Evolutionary conservation across 1,284 basidiomycete species (phyloP), one percentile per base, ranked within the genome.

Genomic region (Austroboletus novae-zelandiae): DNA sequence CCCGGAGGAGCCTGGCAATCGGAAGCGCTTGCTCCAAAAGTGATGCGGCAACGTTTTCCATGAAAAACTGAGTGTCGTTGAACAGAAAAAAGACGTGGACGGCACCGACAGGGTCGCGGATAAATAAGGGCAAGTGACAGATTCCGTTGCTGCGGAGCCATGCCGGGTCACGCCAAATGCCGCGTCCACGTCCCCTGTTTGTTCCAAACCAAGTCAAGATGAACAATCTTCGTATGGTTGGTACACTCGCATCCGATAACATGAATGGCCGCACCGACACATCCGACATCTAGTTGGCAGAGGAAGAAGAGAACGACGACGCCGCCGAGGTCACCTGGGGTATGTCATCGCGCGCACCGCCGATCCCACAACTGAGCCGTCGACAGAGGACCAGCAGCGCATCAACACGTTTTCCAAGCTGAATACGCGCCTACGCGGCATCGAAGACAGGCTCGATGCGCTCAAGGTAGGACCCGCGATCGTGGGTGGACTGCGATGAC

Each of bases 341-440:
- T 92, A 54, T 23, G 20, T 23, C 20, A 23, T 23, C 20, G 5
- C 20, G 20, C 32, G 7, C 32, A 15, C 13, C 27, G 3, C 9
- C 25, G 4, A 15, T 4, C 25, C 3, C 4, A 9, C 9, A 4
- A 9, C 7, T 31, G 37, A 39, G 5, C 25, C 17, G 14, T 6
- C 15, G 17, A 34, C 34, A 93, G 91, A 94, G 79, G 95, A 99
- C 70, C 95, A 98, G 70, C 84, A 94, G 61, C 79, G 81, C 17
- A 99, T 98, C 74, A 98, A 91, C 72, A 78, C 82, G 0, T 98
- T 99, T 68, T 96, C 92, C 0, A 94, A 94, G 64, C 77, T 96
- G 42, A 98, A 98, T 67, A 85, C 83, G 6, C 82, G 91, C 37
- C 69, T 90, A 50, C 78, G 83, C 10, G 79, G 81, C 41, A 76